A percentile compares a stretch with the other conserved stretches of the same genome.
These are phyloP conservation scores for Hypoxylon crocopeplum DNA, from an alignment of 495 filamentous ascomycete species.

Conservation along the genomic window DNA sequence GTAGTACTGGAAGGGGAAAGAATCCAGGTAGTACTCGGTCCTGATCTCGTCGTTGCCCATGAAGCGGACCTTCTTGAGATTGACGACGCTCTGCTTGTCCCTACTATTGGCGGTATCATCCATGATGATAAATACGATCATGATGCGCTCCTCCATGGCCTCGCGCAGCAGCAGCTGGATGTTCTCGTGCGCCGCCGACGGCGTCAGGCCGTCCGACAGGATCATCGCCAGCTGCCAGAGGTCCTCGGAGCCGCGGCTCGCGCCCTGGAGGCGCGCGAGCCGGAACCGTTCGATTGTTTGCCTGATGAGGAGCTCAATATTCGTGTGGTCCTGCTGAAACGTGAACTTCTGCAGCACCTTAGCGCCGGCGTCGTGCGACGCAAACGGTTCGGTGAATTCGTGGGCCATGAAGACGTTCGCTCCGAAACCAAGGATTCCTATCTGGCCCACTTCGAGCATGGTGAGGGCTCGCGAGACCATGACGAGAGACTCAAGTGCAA, in stretches of 20 bases:
- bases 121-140: conserved; percentile 97
- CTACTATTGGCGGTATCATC: conserved; percentile 68
- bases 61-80: conserved; percentile 46
- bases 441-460: conserved; percentile 91
- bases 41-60: conserved; percentile 55
- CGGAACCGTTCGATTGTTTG: conserved; percentile 82
- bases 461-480: conserved; percentile 83
- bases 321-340: conserved; percentile 83
- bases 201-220: conserved; percentile 90
- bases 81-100: conserved; percentile 47
- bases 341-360: conserved; percentile 83
- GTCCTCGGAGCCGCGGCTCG: conserved; percentile 67
- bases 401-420: conserved; percentile 86
- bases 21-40: conserved; percentile 89
- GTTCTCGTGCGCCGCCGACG: conserved; percentile 75
- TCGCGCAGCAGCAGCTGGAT: conserved; percentile 82
- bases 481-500: conserved; percentile 91
- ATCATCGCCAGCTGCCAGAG: conserved; percentile 97
- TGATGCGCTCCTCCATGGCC: conserved; percentile 90
- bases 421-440: conserved; percentile 89
- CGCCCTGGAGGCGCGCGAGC: conserved; percentile 68
- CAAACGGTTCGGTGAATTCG: conserved; percentile 75
- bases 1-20: conserved; percentile 96
- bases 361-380: conserved; percentile 82
- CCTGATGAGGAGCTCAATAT: conserved; percentile 79